A percentile compares a stretch with the other conserved stretches of the same genome.
Evolutionary conservation across 2,329 filamentous ascomycete species (phyloP).

Genomic region (Ceratocystis lukuohia): DNA sequence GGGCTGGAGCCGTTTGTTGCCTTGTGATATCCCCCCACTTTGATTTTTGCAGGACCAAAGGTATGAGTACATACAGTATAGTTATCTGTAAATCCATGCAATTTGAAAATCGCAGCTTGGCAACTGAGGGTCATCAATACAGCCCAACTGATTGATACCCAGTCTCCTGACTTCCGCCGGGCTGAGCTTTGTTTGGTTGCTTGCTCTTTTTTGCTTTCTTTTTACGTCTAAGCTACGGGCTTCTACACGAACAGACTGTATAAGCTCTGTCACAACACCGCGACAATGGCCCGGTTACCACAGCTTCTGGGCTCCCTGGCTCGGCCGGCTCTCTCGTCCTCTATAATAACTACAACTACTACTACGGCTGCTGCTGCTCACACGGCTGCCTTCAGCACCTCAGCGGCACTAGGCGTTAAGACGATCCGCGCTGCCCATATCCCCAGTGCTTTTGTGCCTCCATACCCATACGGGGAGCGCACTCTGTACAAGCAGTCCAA

Average conservation of each 20-base stretch:
- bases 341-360: background rate
- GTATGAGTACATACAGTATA: background rate
- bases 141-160: background rate
- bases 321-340: slow-evolving; percentile 1
- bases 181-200: background rate
- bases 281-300: slow-evolving; percentile 9
- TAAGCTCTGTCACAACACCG: background rate
- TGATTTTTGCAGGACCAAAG: slow-evolving; percentile 7
- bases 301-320: slow-evolving; percentile 2
- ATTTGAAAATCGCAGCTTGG: slow-evolving; percentile 1
- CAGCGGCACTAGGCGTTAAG: slow-evolving; percentile 27
- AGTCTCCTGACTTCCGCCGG: background rate
- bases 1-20: background rate
- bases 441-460: slow-evolving; percentile 40
- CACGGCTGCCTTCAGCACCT: slow-evolving; percentile 28
- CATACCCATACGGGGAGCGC: slow-evolving; percentile 61
- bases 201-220: background rate
- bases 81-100: background rate
- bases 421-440: slow-evolving; percentile 34
- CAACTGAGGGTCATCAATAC: background rate
- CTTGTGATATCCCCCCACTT: background rate
- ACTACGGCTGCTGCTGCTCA: background rate
- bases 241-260: background rate
- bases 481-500: slow-evolving; percentile 68
- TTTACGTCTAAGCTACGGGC: background rate